phyloP scores from a whole-genome alignment of 2,329 filamentous ascomycete species.

The Sordariomycetes sp. region DNA sequence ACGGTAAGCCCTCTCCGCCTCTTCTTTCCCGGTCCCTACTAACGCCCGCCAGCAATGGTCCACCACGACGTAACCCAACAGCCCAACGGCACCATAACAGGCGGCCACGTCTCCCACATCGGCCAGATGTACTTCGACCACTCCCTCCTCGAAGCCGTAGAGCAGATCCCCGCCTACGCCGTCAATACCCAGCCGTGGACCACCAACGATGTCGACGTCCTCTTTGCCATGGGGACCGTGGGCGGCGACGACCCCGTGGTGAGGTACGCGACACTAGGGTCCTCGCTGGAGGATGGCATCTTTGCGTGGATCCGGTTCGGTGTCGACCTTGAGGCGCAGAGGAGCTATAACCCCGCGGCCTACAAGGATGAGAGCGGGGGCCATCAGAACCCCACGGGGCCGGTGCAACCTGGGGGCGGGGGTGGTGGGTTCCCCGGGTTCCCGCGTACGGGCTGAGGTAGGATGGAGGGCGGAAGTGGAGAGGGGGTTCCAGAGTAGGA shows the following conservation, averaged over 20 bases:
- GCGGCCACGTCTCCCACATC: slow-evolving; percentile 37
- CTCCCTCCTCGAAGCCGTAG: slow-evolving; percentile 36
- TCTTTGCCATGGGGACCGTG: slow-evolving; percentile 30
- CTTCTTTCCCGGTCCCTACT: slow-evolving; percentile 17
- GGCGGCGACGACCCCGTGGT: slow-evolving; percentile 42
- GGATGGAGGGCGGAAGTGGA: neutral
- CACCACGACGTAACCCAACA: slow-evolving; percentile 19
- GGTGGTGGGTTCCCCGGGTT: slow-evolving; percentile 1
- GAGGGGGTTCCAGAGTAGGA: neutral
- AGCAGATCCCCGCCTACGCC: slow-evolving; percentile 31
- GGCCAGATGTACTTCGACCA: slow-evolving; percentile 55
- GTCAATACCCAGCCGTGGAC: slow-evolving; percentile 31
- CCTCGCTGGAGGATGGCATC: slow-evolving; percentile 34
- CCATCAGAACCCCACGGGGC: slow-evolving; percentile 1
- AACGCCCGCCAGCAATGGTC: slow-evolving; percentile 16
- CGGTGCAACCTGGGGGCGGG: slow-evolving; percentile 1
- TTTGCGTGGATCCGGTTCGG: slow-evolving; percentile 42
- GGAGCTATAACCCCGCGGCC: slow-evolving; percentile 4
- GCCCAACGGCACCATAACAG: slow-evolving; percentile 19
- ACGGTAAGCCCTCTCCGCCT: slow-evolving; percentile 17
- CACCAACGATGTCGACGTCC: slow-evolving; percentile 36
- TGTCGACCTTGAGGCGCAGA: slow-evolving; percentile 20
- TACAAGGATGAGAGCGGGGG: slow-evolving; percentile 6
- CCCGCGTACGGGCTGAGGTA: neutral
- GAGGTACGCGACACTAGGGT: slow-evolving; percentile 43